Base-by-base conservation (phyloP, 805 yeast genomes). In the Priceomyces fermenticarens region DNA sequence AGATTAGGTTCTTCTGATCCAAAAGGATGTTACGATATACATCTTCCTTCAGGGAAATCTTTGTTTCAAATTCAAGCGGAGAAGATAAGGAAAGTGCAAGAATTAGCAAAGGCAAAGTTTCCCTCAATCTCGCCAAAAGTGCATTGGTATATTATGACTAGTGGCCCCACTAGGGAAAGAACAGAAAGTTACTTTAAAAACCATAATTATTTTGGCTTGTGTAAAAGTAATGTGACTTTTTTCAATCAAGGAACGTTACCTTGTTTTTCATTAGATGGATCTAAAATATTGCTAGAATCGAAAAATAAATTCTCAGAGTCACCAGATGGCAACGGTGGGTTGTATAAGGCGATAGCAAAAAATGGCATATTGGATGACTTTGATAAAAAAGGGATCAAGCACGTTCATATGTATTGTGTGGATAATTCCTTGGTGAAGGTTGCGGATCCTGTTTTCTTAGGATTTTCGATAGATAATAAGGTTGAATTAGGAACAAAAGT, bases 281-380 rank as follows among this genome's bases (percentile, higher is more conserved):
- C 70, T 15, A 77, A 83, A 54, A 77, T 93, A 49, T 73, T 90
- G 42, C 57, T 88, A 57, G 80, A 79, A 46, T 60, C 80, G 6
- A 68, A 74, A 32, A 56, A 65, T 32, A 63, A 72, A 17, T 73
- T 88, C 30, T 83, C 89, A 20, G 85, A 85, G 54, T 86, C 97
- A 5, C 99, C 99, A 1, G 98, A 93, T 63, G 99, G 99, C 1
- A 93, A 93, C 60, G 99, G 99, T 43, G 99, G 99, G 2, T 71
- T 93, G 38, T 93, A 93, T 68, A 83, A 80, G 55, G 98, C 97
- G 1, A 72, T 93, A 30, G 65, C 68, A 51, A 75, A 75, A 32
- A 77, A 83, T 49, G 76, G 78, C 2, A 68, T 90, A 13, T 55
- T 93, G 26, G 75, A 77, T 5, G 96, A 91, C 59, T 78, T 93